Percentiles rank a stretch among this genome's conserved stretches.
Conservation (phyloP, 345 rosid species). For the Iberis pinnata region DNA sequence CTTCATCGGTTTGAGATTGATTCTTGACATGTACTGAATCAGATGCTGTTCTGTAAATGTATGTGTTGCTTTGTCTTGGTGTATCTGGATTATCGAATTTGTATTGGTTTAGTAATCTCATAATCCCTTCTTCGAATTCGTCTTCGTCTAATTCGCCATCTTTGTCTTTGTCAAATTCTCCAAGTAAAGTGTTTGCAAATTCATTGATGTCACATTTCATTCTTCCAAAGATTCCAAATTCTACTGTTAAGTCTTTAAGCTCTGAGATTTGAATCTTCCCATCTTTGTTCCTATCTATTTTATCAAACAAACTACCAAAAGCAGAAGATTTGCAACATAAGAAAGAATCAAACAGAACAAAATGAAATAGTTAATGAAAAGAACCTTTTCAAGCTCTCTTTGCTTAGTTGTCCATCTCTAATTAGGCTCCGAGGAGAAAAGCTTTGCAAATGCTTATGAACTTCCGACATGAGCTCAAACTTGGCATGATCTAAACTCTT, state of each 20-base stretch:
- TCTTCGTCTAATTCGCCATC: slow-evolving; percentile 29
- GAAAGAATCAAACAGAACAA: neutral
- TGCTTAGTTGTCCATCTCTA: slow-evolving; percentile 31
- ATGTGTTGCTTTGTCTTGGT: slow-evolving; percentile 25
- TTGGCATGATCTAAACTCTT: slow-evolving; percentile 31
- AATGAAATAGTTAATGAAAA: slow-evolving; percentile 1
- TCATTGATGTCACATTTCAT: slow-evolving; percentile 34
- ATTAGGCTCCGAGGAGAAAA: slow-evolving; percentile 29
- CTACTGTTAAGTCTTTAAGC: slow-evolving; percentile 30
- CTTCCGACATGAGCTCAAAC: slow-evolving; percentile 35
- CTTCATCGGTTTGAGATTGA: slow-evolving; percentile 3
- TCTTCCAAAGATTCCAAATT: slow-evolving; percentile 30
- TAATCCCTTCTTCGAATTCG: slow-evolving; percentile 28
- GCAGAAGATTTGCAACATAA: neutral
- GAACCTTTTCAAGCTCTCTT: slow-evolving; percentile 34
- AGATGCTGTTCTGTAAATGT: slow-evolving; percentile 26
- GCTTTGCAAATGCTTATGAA: slow-evolving; percentile 31
- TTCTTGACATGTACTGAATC: slow-evolving; percentile 17
- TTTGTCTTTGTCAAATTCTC: slow-evolving; percentile 29
- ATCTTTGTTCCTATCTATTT: slow-evolving; percentile 29
- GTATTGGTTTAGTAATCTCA: slow-evolving; percentile 26
- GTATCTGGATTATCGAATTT: slow-evolving; percentile 28
- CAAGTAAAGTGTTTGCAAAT: slow-evolving; percentile 28
- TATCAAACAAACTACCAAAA: slow-evolving; percentile 25
- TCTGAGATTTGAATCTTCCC: slow-evolving; percentile 34